These are phyloP conservation scores for Sclerotinia sclerotiorum DNA, from an alignment of 2,329 filamentous ascomycete species.

Conservation along the genomic window DNA sequence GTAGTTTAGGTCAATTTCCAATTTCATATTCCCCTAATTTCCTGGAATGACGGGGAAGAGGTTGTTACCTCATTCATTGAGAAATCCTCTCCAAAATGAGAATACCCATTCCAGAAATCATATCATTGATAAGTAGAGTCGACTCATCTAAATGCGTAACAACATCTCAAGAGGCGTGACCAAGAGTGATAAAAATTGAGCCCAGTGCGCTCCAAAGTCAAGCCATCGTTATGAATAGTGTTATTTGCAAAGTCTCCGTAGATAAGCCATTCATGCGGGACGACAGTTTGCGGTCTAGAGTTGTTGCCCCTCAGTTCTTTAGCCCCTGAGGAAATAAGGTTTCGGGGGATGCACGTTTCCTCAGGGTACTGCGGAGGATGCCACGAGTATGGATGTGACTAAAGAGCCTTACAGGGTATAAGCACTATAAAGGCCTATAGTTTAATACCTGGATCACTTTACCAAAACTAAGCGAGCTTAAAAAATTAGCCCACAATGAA, in stretches of 20 bases:
- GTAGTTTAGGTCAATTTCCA: background rate
- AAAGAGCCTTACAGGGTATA: too few relatives aligned
- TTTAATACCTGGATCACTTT: too few relatives aligned
- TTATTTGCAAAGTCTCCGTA: background rate
- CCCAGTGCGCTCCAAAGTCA: background rate
- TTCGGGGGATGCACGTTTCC: background rate
- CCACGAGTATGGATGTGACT: too few relatives aligned
- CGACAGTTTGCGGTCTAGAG: background rate
- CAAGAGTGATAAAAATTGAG: background rate
- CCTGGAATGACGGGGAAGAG: conserved; percentile 4
- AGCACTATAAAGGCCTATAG: too few relatives aligned
- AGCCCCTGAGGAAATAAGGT: background rate
- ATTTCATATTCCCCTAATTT: background rate
- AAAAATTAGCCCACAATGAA: too few relatives aligned
- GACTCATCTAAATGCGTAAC: conserved; percentile 3
- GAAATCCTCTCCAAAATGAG: background rate
- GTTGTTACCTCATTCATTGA: background rate
- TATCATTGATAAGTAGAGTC: background rate
- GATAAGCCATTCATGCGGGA: conserved; percentile 1
- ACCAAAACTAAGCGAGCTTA: too few relatives aligned
- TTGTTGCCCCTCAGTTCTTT: background rate
- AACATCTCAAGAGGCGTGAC: background rate
- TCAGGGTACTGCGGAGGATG: background rate
- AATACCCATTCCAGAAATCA: background rate
- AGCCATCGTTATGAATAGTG: background rate